Conservation (phyloP, 1,139 yeast genomes). For the Casaregolazyma suthepensis region DNA sequence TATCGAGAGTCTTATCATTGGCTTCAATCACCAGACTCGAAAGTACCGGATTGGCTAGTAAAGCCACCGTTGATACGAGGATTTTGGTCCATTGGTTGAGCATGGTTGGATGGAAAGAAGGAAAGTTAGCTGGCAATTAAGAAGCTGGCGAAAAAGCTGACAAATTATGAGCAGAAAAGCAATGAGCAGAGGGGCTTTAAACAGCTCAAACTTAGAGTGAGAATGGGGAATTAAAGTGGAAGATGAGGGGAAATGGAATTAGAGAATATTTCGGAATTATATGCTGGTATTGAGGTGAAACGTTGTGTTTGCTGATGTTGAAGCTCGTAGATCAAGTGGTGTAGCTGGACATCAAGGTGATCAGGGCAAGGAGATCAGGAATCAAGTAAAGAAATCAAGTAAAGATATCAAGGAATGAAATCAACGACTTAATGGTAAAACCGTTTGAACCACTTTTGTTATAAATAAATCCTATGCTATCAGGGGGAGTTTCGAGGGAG, state of each 20-base stretch:
- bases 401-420: too few relatives aligned
- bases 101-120: background rate
- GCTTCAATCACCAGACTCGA: constrained; percentile 35
- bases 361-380: too few relatives aligned
- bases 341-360: background rate
- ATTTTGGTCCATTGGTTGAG: background rate
- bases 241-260: background rate
- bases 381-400: too few relatives aligned
- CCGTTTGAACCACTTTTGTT: background rate
- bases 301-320: background rate
- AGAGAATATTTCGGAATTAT: background rate
- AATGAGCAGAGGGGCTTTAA: background rate
- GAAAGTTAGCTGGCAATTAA: background rate
- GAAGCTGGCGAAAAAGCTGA: background rate
- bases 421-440: background rate
- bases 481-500: background rate
- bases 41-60: constrained; percentile 1
- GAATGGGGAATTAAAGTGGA: background rate
- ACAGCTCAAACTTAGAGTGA: background rate
- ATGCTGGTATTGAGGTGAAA: background rate
- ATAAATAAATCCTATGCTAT: background rate
- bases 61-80: background rate
- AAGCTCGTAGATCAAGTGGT: background rate
- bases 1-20: constrained; percentile 46
- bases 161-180: background rate